Evolutionary conservation across 768 basidiomycete genomes (phyloP), one percentile per base, ranked within the genome.

Genomic region (Ramaria sp.): DNA sequence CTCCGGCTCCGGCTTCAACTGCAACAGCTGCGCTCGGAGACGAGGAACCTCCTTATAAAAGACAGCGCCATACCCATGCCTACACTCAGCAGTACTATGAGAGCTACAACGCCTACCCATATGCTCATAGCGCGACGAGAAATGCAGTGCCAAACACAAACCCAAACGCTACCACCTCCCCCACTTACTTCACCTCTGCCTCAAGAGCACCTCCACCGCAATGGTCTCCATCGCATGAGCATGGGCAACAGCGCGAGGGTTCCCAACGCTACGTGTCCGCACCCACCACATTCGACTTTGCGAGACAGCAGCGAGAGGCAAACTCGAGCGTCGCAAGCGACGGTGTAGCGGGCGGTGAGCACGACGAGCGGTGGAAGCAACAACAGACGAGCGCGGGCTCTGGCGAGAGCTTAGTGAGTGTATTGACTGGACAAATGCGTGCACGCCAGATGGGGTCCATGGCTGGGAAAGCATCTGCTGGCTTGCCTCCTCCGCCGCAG

Each of bases 11-110:
- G 36, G 20, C 24, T 6, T 7, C 16, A 27, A 18, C 45, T 8
- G 20, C 45, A 47, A 3, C 45, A 44, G 9, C 45, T 5, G 20
- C 45, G 20, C 4, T 70, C 98, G 27, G 93, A 96, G 63, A 94
- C 88, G 0, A 75, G 97, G 56, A 86, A 82, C 61, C 84, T 93
- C 20, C 78, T 93, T 64, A 83, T 82, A 57, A 85, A 78, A 66
- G 98, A 97, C 89, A 83, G 96, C 20, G 48, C 6, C 48, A 50
- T 3, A 13, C 32, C 8, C 28, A 50, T 13, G 16, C 28, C 20
- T 50, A 50, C 34, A 34, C 9, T 15, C 48, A 50, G 34, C 48
- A 50, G 28, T 50, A 50, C 48, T 34, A 34, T 7, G 48, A 50
- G 16, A 50, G 48, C 48, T 50, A 50, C 18, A 32, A 37, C 6